Evolutionary conservation across 2,329 filamentous ascomycete species (phyloP), one percentile per base, ranked within the genome.

Genomic region (Phialemonium atrogriseum): DNA sequence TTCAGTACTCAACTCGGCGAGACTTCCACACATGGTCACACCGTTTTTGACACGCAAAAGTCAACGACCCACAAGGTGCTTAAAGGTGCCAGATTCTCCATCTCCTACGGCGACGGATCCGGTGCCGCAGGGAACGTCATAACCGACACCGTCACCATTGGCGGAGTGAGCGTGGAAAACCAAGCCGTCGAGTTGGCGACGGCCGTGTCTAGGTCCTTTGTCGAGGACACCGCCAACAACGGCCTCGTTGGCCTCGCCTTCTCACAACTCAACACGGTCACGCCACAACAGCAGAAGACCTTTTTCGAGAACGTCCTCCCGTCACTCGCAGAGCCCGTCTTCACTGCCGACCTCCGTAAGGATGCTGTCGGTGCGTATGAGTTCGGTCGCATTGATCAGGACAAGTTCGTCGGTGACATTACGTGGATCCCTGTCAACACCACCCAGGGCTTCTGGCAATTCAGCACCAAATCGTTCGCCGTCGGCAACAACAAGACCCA

Each of bases 161-260:
- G 80, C 33, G 80, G 78, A 10, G 73, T 72, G 11, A 69, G 63
- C 3, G 75, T 79, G 5, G 53, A 64, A 4, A 54, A 58, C 33
- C 81, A 85, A 58, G 69, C 77, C n/a, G 64, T 85, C 35, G 80
- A 82, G 52, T 56, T 84, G 32, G 78, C 81, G 11, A 74, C 64
- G 15, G 43, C 54, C 4, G 68, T 84, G 13, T 74, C 75, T 2
- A 42, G 56, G 9, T 64, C 65, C 3, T 84, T 85, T 51, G 52
- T 72, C 22, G 34, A 64, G 20, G 75, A 82, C 47, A 64, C 63
- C n/a, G 58, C 64, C 40, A 77, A 68, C 42, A 77, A 80, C 50
- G 80, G 80, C n/a, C 68, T 85, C 5, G 61, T 85, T 16, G 80
- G 81, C 9, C 68, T 84, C 16, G 79, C 70, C 7, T 84, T 80